These are phyloP conservation scores for Wolfiporia cocos DNA, from an alignment of 1,284 basidiomycete genomes.

Conservation along the genomic window DNA sequence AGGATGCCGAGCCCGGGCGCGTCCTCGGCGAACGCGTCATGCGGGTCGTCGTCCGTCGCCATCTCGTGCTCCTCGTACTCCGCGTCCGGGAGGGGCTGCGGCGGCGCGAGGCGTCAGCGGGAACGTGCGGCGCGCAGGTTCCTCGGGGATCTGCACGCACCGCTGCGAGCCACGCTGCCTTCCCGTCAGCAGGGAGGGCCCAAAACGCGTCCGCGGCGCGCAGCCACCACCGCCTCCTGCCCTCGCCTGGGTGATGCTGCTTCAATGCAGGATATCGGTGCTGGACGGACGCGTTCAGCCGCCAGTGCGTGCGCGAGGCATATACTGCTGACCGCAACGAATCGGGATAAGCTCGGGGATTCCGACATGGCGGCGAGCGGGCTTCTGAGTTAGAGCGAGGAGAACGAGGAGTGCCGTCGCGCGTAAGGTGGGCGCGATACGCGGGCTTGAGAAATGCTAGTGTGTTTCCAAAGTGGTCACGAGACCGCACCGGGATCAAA, in stretches of 20 bases:
- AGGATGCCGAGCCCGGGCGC: slow-evolving; percentile 44
- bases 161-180: slow-evolving; percentile 15
- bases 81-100: background rate
- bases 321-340: slow-evolving; percentile 20
- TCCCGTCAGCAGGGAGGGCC: slow-evolving; percentile 22
- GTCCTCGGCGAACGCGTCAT: slow-evolving; percentile 29
- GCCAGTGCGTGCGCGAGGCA: background rate
- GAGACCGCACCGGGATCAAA: slow-evolving; percentile 4
- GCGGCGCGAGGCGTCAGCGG: background rate
- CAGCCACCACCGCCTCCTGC: slow-evolving; percentile 34
- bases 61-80: slow-evolving; percentile 18
- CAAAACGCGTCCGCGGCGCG: slow-evolving; percentile 35
- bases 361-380: too few relatives aligned
- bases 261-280: slow-evolving; percentile 31
- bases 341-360: slow-evolving; percentile 14
- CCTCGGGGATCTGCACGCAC: slow-evolving; percentile 9
- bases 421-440: too few relatives aligned
- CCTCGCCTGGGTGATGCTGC: slow-evolving; percentile 28
- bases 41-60: slow-evolving; percentile 41
- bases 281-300: slow-evolving; percentile 19
- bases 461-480: slow-evolving; percentile 2
- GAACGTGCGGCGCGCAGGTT: background rate
- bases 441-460: too few relatives aligned
- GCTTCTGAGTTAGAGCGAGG: too few relatives aligned
- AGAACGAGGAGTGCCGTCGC: too few relatives aligned